phyloP scores from a whole-genome alignment of 257 asterid genomes.

The Solanum pimpinellifolium region DNA sequence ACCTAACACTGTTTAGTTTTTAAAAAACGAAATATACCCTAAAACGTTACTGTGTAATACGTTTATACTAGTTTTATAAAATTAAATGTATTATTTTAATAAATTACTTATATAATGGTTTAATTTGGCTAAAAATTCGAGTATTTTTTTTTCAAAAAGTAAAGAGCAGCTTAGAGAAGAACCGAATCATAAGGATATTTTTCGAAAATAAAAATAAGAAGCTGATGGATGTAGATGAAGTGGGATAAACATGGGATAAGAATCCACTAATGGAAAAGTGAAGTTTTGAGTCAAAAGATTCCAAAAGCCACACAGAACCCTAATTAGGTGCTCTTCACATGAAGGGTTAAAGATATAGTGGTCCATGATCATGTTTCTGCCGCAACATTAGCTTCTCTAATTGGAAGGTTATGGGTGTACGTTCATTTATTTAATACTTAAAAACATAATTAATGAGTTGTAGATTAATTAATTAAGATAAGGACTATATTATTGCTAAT shows the following conservation, averaged over 20 bases:
- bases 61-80: too few species aligned
- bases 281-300: conserved; percentile 5
- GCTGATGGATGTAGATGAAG: not conserved
- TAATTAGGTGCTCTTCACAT: conserved; percentile 22
- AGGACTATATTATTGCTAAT: not conserved
- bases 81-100: too few species aligned
- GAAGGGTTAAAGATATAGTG: conserved; percentile 2
- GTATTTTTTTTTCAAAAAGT: not conserved
- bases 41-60: too few species aligned
- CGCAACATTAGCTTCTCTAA: conserved; percentile 8
- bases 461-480: conserved; percentile 2
- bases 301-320: not conserved
- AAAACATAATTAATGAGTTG: not conserved
- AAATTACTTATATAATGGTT: too few species aligned
- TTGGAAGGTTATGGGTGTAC: conserved; percentile 11
- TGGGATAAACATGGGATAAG: not conserved
- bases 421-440: conserved; percentile 8
- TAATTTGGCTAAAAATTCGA: too few species aligned
- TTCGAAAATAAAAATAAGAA: too few species aligned
- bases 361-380: conserved; percentile 13
- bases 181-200: too few species aligned
- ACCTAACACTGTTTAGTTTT: too few species aligned
- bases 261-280: not conserved
- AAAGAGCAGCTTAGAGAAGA: too few species aligned
- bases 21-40: too few species aligned